phyloP scores from a whole-genome alignment of 257 asterid genomes.

The Solanum paucissectum region DNA sequence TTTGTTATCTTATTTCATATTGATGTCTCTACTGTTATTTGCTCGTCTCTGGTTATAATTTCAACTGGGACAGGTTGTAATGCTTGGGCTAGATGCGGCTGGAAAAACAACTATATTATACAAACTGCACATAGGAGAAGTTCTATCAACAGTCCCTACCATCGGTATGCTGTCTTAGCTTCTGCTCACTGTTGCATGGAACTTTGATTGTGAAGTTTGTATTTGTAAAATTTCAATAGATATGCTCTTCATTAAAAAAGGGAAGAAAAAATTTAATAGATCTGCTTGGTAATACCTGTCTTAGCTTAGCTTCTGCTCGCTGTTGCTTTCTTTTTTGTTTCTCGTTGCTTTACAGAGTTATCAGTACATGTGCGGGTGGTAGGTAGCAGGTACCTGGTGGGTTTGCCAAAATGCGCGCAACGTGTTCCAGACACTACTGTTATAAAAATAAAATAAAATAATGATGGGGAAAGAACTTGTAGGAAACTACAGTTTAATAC shows the following conservation, averaged over 20 bases:
- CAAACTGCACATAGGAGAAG: conserved; percentile 97
- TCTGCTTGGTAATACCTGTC: background rate
- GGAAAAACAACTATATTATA: conserved; percentile 97
- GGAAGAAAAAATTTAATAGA: background rate
- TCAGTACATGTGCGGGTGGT: background rate
- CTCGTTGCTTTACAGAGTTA: background rate
- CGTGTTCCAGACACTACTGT: background rate
- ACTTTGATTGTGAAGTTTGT: background rate
- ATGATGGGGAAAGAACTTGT: background rate
- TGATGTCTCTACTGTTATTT: background rate
- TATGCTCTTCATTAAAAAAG: background rate
- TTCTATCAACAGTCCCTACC: conserved; percentile 95
- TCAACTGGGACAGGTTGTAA: conserved; percentile 61
- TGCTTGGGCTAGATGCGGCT: conserved; percentile 99
- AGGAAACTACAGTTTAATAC: background rate
- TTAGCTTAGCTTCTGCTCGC: background rate
- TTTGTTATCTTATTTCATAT: background rate
- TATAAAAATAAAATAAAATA: background rate
- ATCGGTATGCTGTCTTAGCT: conserved; percentile 49
- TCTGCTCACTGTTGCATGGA: background rate
- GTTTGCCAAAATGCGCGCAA: background rate
- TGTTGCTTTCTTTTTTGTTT: background rate
- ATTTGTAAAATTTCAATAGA: background rate
- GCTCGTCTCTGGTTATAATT: background rate
- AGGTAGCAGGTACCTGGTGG: background rate